These are phyloP conservation scores for Blastobotrys serpentis DNA, from an alignment of 1,139 yeast genomes.

Conservation along the genomic window DNA sequence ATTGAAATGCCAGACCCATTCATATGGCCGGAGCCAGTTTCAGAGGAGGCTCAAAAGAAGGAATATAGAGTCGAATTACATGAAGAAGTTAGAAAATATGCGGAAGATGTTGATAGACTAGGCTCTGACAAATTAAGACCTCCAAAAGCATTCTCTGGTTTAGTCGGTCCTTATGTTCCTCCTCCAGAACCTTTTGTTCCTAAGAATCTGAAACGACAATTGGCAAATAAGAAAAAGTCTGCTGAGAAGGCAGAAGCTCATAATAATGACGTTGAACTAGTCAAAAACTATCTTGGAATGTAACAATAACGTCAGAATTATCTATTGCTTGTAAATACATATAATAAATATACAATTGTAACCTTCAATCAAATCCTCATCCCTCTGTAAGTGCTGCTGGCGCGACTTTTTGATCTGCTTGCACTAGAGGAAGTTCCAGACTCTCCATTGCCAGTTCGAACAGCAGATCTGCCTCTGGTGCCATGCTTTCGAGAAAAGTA, in stretches of 20 bases:
- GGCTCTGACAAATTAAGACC: constrained; percentile 76
- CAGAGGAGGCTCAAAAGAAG: constrained; percentile 41
- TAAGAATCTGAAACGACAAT: constrained; percentile 38
- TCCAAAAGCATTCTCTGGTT: constrained; percentile 72
- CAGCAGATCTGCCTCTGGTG: not conserved
- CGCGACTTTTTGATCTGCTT: constrained; percentile 6
- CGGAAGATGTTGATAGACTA: constrained; percentile 45
- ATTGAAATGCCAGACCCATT: constrained; percentile 92
- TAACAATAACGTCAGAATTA: constrained; percentile 10
- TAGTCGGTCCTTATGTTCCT: constrained; percentile 66
- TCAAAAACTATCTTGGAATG: constrained; percentile 28
- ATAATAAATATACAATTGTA: not conserved
- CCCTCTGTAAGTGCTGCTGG: constrained; percentile 6
- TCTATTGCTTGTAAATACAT: constrained; percentile 8
- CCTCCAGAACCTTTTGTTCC: constrained; percentile 71
- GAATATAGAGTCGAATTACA: constrained; percentile 30
- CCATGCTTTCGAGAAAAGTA: constrained; percentile 5
- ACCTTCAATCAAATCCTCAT: not conserved
- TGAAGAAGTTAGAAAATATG: constrained; percentile 33
- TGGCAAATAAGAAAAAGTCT: constrained; percentile 26
- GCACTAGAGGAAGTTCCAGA: constrained; percentile 3
- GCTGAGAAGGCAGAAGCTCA: constrained; percentile 24
- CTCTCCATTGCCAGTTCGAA: not conserved
- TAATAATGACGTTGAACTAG: constrained; percentile 26
- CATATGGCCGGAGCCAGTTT: constrained; percentile 76